phyloP scores from a whole-genome alignment of 225 moss, liverwort and hornwort species.

The Rhytidiadelphus loreus region DNA sequence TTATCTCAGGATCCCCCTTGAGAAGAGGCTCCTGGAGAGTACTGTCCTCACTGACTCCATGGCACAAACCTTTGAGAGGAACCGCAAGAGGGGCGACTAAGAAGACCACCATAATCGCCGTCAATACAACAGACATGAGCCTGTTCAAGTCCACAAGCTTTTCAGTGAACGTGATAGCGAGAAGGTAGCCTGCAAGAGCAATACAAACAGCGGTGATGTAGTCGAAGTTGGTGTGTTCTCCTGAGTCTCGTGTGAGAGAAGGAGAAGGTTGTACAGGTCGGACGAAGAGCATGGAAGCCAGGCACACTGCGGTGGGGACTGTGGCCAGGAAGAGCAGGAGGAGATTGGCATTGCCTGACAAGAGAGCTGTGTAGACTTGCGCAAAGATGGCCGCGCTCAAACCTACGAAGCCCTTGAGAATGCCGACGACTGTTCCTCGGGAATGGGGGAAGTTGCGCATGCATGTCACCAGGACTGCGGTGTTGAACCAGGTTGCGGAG shows the following conservation, averaged over 20 bases:
- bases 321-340: constrained; percentile 65
- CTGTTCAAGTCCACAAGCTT: constrained; percentile 16
- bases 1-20: neutral
- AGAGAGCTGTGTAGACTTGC: constrained; percentile 42
- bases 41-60: neutral
- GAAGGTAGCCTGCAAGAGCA: constrained; percentile 57
- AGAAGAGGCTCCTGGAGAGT: constrained; percentile 45
- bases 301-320: constrained; percentile 40
- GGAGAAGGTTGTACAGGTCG: constrained; percentile 27
- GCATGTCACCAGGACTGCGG: constrained; percentile 68
- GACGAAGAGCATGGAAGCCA: constrained; percentile 66
- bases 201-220: constrained; percentile 62
- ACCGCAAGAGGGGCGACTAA: constrained; percentile 52
- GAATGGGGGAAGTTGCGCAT: constrained; percentile 82
- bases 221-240: constrained; percentile 46
- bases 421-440: constrained; percentile 73
- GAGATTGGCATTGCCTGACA: constrained; percentile 17
- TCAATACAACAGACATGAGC: constrained; percentile 17
- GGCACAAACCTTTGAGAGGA: constrained; percentile 33
- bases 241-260: neutral
- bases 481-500: constrained; percentile 75
- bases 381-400: constrained; percentile 81
- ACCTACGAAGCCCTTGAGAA: constrained; percentile 83
- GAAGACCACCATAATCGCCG: constrained; percentile 51
- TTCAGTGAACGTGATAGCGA: constrained; percentile 35